phyloP scores from a whole-genome alignment of 371 early-diverging fungal genomes.

The Saksenaea oblongispora region DNA sequence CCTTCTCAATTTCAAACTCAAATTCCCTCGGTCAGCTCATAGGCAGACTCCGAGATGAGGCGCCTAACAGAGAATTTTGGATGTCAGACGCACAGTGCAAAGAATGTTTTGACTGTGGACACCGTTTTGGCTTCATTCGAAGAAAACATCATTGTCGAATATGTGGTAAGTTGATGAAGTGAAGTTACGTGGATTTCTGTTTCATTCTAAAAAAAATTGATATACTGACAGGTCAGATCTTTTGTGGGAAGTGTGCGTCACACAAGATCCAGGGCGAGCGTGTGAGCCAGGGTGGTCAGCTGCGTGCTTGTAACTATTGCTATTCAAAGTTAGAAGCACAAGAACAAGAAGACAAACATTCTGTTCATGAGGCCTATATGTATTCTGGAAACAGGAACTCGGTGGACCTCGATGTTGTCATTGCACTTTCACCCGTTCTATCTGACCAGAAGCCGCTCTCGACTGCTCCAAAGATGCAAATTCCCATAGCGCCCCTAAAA shows the following conservation, averaged over 20 bases:
- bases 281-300: slow-evolving; percentile 57
- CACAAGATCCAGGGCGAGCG: slow-evolving; percentile 63
- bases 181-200: background rate
- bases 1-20: slow-evolving; percentile 38
- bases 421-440: slow-evolving; percentile 12
- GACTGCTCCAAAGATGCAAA: slow-evolving; percentile 15
- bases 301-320: slow-evolving; percentile 75
- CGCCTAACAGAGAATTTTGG: slow-evolving; percentile 71
- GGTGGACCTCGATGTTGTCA: slow-evolving; percentile 7
- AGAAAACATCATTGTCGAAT: slow-evolving; percentile 85
- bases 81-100: slow-evolving; percentile 80
- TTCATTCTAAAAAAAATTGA: background rate
- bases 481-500: slow-evolving; percentile 10
- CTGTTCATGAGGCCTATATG: slow-evolving; percentile 15
- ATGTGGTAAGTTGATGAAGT: slow-evolving; percentile 56
- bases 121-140: slow-evolving; percentile 66
- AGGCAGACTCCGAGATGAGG: slow-evolving; percentile 52
- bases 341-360: slow-evolving; percentile 34
- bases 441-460: slow-evolving; percentile 16
- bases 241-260: slow-evolving; percentile 72
- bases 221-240: slow-evolving; percentile 55
- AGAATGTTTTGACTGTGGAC: slow-evolving; percentile 78
- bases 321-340: slow-evolving; percentile 52
- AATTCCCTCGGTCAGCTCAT: slow-evolving; percentile 13
- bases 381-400: slow-evolving; percentile 13